A percentile compares a stretch with the other conserved stretches of the same genome.
Evolutionary conservation across 2,329 filamentous ascomycete genomes (phyloP).

Genomic region (Talaromyces sp.): DNA sequence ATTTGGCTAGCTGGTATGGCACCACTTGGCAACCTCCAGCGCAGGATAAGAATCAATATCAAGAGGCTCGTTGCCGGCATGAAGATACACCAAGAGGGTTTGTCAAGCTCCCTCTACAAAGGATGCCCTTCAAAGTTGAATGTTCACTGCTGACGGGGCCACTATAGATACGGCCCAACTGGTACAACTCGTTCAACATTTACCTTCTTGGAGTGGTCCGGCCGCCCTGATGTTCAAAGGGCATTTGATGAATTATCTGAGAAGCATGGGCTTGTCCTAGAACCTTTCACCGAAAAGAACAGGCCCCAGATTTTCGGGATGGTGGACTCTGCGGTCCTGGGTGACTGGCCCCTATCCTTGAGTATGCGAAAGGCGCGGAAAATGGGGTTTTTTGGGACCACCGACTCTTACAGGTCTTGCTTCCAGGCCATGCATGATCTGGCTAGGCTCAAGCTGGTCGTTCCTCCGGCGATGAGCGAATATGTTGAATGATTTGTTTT

Average conservation of each 20-base stretch:
- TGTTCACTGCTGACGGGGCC: too few species aligned
- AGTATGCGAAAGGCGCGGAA: constrained; percentile 21
- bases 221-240: not conserved
- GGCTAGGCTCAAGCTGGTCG: constrained; percentile 10
- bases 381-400: constrained; percentile 16
- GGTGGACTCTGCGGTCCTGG: constrained; percentile 20
- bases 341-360: constrained; percentile 18
- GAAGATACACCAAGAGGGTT: too few species aligned
- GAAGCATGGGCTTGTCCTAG: not conserved
- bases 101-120: too few species aligned
- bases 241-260: not conserved
- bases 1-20: constrained; percentile 29
- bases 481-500: too few species aligned
- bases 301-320: constrained; percentile 10
- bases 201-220: too few species aligned
- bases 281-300: not conserved
- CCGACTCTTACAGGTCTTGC: constrained; percentile 16
- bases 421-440: constrained; percentile 14
- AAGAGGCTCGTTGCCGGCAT: not conserved
- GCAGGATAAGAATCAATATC: constrained; percentile 9
- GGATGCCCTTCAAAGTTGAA: too few species aligned
- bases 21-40: constrained; percentile 16
- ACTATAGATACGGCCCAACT: too few species aligned
- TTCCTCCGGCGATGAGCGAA: not conserved
- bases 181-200: too few species aligned